phyloP scores from a whole-genome alignment of 257 asterid species.

The Marsdenia floribunda region DNA sequence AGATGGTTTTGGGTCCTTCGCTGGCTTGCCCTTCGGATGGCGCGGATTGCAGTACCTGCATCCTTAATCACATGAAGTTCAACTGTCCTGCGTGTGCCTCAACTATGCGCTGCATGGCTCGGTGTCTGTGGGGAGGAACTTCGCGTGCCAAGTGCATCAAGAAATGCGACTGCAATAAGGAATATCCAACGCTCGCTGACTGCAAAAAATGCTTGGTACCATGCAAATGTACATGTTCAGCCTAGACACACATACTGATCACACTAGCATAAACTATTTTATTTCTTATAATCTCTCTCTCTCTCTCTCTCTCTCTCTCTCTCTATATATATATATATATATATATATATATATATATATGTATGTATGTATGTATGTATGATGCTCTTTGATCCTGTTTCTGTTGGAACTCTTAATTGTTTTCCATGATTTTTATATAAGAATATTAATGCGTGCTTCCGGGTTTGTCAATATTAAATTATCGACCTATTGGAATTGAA shows the following conservation, averaged over 20 bases:
- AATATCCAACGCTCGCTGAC: conserved; percentile 50
- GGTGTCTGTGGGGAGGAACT: conserved; percentile 61
- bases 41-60: conserved; percentile 53
- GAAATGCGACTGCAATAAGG: conserved; percentile 64
- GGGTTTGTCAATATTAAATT: no score
- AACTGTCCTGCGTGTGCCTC: conserved; percentile 68
- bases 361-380: no score
- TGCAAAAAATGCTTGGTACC: conserved; percentile 62
- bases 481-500: no score
- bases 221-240: conserved; percentile 64
- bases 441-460: no score
- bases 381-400: not conserved
- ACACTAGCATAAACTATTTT: not conserved
- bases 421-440: no score
- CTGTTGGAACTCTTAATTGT: no score
- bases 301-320: no score
- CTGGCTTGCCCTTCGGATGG: conserved; percentile 49
- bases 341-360: not conserved
- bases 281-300: no score
- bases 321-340: no score
- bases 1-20: conserved; percentile 19
- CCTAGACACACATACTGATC: conserved; percentile 1
- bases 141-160: conserved; percentile 44
- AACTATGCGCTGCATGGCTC: conserved; percentile 66
- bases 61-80: conserved; percentile 39